These are phyloP conservation scores for Arthrobotrys entomopaga DNA, from an alignment of 2,329 filamentous ascomycete genomes.

Conservation along the genomic window DNA sequence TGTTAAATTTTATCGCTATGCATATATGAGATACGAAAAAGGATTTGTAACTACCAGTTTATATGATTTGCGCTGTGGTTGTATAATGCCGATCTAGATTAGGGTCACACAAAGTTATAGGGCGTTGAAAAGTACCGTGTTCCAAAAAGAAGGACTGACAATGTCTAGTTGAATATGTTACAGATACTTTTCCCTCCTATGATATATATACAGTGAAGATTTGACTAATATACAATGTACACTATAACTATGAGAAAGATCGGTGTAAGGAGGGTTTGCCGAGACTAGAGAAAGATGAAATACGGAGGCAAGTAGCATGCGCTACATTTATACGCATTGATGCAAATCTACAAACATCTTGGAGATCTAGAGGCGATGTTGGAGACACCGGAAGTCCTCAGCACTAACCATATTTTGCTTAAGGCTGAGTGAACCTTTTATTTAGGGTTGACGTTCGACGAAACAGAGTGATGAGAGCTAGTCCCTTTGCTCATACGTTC, in stretches of 20 bases:
- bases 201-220: slow-evolving; percentile 31
- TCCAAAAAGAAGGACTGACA: not conserved
- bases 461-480: not conserved
- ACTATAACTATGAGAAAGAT: slow-evolving; percentile 23
- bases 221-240: slow-evolving; percentile 18
- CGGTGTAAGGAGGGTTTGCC: too few species aligned
- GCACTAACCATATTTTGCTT: not conserved
- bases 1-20: too few species aligned
- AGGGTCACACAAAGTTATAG: too few species aligned
- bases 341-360: too few species aligned
- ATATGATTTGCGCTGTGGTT: too few species aligned
- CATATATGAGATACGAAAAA: too few species aligned
- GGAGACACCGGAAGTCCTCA: too few species aligned
- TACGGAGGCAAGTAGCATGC: not conserved
- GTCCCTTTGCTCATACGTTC: slow-evolving; percentile 1
- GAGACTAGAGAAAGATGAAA: not conserved
- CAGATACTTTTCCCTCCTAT: slow-evolving; percentile 9
- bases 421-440: not conserved
- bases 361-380: too few species aligned
- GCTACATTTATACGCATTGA: not conserved
- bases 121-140: not conserved
- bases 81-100: too few species aligned
- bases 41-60: too few species aligned
- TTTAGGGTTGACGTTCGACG: not conserved
- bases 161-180: slow-evolving; percentile 17